phyloP scores from a whole-genome alignment of 83 land plant genomes.

The Picea abies region DNA sequence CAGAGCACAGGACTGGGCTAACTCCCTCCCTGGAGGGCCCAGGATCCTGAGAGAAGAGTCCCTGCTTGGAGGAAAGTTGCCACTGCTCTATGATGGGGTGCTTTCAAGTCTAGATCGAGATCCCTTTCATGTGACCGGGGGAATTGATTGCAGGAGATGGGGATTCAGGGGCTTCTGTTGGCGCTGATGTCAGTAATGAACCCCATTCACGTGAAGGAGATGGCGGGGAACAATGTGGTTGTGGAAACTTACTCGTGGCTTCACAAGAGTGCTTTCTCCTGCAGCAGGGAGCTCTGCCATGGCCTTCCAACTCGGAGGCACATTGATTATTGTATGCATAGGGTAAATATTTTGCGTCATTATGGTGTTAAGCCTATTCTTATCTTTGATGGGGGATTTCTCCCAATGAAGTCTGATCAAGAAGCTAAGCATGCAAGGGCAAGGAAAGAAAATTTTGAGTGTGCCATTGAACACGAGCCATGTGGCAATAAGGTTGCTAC shows the following conservation, averaged over 20 bases:
- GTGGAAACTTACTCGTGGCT: constrained; percentile 96
- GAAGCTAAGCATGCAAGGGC: no score
- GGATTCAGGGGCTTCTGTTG: constrained; percentile 91
- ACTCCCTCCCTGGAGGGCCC: no score
- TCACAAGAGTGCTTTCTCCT: constrained; percentile 89
- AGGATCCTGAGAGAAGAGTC: no score
- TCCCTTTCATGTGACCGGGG: neutral
- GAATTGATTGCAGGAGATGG: constrained; percentile 36
- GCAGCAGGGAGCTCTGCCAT: constrained; percentile 80
- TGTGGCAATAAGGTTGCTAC: constrained; percentile 81
- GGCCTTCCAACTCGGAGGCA: constrained; percentile 67
- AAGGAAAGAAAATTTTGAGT: no score
- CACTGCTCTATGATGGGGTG: neutral
- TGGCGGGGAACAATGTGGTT: constrained; percentile 67
- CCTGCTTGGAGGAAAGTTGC: neutral
- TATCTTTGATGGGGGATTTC: constrained; percentile 24
- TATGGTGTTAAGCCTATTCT: no score
- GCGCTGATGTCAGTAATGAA: constrained; percentile 77
- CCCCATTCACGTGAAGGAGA: constrained; percentile 72
- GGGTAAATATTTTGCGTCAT: no score
- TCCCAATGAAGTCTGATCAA: no score
- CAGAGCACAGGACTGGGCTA: no score
- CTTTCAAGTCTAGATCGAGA: neutral
- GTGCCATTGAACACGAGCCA: constrained; percentile 52
- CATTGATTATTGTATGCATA: no score